A percentile compares a stretch with the other conserved stretches of the same genome.
Evolutionary conservation across 2,329 filamentous ascomycete species (phyloP).

Genomic region (Metarhizium guizhouense): DNA sequence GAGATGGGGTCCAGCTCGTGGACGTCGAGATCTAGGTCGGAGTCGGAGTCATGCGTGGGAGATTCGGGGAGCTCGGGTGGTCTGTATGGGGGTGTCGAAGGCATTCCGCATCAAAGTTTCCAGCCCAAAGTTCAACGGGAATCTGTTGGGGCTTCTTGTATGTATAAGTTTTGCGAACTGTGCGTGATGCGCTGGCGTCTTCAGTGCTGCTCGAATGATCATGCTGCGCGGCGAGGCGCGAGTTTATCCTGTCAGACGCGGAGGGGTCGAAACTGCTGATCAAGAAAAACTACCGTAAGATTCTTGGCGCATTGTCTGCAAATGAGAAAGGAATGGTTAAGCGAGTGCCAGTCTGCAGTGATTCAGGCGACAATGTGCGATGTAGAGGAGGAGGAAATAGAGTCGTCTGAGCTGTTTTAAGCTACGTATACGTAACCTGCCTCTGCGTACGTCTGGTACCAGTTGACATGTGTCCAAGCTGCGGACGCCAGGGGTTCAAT

Average conservation of each 20-base stretch:
- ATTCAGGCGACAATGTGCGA: neutral
- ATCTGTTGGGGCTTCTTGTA: constrained; percentile 8
- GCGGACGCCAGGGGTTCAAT: neutral
- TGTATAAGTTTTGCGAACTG: constrained; percentile 3
- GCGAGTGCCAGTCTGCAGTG: neutral
- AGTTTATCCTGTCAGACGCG: neutral
- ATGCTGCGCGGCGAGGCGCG: constrained; percentile 11
- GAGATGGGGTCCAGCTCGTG: constrained; percentile 66
- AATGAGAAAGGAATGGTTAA: neutral
- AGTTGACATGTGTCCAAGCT: neutral
- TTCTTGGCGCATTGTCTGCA: constrained; percentile 7
- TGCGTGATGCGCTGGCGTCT: constrained; percentile 8
- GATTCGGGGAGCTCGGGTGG: constrained; percentile 56
- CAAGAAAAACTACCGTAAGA: constrained; percentile 4
- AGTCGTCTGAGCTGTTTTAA: neutral
- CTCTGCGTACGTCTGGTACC: too few species aligned
- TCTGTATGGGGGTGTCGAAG: constrained; percentile 42
- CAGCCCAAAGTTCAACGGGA: neutral
- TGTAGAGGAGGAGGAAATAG: neutral
- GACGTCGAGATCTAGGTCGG: constrained; percentile 63
- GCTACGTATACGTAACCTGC: neutral
- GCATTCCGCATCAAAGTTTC: constrained; percentile 38
- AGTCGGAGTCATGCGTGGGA: constrained; percentile 62
- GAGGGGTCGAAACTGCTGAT: neutral
- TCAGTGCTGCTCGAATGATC: constrained; percentile 8